A percentile compares a stretch with the other conserved stretches of the same genome.
Conservation (phyloP, 2,329 filamentous ascomycete species). For the Pseudogymnoascus sp. region DNA sequence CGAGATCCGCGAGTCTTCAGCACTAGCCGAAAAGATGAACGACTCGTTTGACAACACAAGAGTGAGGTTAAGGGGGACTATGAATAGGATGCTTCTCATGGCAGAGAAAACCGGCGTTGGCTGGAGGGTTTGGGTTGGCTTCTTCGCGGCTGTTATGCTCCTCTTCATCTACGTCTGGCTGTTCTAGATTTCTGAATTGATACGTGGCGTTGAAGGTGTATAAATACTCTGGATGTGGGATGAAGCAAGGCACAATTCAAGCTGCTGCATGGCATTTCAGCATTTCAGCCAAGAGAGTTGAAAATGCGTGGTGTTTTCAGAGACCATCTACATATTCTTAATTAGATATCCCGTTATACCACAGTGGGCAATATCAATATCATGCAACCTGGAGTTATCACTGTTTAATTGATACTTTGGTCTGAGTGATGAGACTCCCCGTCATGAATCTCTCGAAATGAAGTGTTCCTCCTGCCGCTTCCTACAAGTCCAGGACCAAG, state of each 20-base stretch:
- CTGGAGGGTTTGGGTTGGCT: slow-evolving; percentile 88
- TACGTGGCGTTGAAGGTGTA: slow-evolving; percentile 9
- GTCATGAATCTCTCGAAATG: neutral
- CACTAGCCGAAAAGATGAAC: slow-evolving; percentile 91
- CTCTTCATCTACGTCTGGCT: slow-evolving; percentile 93
- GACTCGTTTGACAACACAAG: slow-evolving; percentile 83
- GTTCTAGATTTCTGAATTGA: slow-evolving; percentile 42
- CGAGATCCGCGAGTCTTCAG: slow-evolving; percentile 84
- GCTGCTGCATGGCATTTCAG: neutral
- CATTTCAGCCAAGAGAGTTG: neutral
- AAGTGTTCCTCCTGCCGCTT: neutral
- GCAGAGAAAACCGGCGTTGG: slow-evolving; percentile 88
- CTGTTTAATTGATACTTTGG: neutral
- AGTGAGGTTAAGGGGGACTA: slow-evolving; percentile 74
- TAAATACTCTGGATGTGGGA: neutral
- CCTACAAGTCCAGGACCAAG: neutral
- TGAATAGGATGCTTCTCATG: slow-evolving; percentile 97
- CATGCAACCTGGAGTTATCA: neutral
- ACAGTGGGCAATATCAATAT: neutral
- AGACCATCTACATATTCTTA: slow-evolving; percentile 1
- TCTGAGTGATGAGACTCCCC: neutral
- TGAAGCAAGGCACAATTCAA: neutral
- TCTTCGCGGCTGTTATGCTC: slow-evolving; percentile 74
- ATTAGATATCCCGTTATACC: neutral
- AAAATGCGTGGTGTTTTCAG: neutral